These are phyloP conservation scores for Fusarium sublunatum DNA, from an alignment of 2,329 filamentous ascomycete species.

Conservation along the genomic window DNA sequence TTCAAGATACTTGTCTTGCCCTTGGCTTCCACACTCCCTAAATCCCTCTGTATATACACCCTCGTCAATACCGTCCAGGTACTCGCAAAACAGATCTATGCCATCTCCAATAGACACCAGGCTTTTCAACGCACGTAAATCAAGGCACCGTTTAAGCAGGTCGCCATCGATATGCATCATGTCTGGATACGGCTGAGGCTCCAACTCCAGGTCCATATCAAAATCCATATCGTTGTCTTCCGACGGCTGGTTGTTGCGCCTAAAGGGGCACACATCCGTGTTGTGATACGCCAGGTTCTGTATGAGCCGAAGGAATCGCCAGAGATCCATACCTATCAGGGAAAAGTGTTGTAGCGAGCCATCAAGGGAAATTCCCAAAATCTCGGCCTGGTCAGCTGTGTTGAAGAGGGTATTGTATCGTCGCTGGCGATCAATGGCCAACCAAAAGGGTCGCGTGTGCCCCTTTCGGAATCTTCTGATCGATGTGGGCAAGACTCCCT, in stretches of 20 bases:
- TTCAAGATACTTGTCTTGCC: conserved; percentile 54
- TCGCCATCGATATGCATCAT: conserved; percentile 76
- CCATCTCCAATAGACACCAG: conserved; percentile 52
- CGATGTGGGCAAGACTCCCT: conserved; percentile 66
- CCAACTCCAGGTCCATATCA: conserved; percentile 40
- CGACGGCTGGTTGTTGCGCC: conserved; percentile 14
- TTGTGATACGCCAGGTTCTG: conserved; percentile 72
- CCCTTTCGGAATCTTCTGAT: conserved; percentile 67
- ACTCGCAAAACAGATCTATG: conserved; percentile 57
- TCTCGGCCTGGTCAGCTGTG: conserved; percentile 59
- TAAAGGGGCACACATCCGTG: conserved; percentile 61
- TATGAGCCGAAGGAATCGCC: conserved; percentile 77
- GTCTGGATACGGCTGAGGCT: conserved; percentile 54
- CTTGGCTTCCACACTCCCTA: conserved; percentile 38
- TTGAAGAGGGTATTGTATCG: conserved; percentile 58
- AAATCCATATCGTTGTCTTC: conserved; percentile 16
- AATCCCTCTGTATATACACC: conserved; percentile 55
- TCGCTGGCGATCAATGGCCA: conserved; percentile 48
- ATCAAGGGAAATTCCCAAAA: conserved; percentile 75
- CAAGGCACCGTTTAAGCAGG: conserved; percentile 66
- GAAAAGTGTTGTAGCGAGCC: conserved; percentile 77
- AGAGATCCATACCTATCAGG: conserved; percentile 70
- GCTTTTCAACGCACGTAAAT: conserved; percentile 58
- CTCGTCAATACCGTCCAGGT: conserved; percentile 62
- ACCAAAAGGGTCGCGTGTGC: conserved; percentile 65